Conservation (phyloP, 2,329 filamentous ascomycete species). For the Ascomycota sp. region DNA sequence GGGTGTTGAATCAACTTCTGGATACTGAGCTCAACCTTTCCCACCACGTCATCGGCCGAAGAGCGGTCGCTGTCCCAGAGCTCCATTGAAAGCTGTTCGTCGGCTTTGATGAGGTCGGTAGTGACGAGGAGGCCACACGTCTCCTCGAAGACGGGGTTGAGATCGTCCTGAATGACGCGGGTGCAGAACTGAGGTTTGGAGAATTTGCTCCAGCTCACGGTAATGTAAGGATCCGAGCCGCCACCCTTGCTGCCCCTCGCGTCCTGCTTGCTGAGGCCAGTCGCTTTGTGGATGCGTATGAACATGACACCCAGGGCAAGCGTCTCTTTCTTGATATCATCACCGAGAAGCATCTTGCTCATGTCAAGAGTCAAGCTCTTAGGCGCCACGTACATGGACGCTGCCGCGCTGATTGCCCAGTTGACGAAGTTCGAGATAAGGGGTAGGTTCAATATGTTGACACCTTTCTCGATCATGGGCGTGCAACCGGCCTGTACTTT, state of each 20-base stretch:
- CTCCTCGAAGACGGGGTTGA: slow-evolving; percentile 50
- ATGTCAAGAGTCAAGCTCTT: slow-evolving; percentile 53
- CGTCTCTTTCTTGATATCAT: slow-evolving; percentile 61
- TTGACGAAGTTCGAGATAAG: slow-evolving; percentile 56
- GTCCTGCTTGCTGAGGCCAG: slow-evolving; percentile 51
- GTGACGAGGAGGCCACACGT: slow-evolving; percentile 47
- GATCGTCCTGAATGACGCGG: slow-evolving; percentile 39
- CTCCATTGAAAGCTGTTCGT: slow-evolving; percentile 45
- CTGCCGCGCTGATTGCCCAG: slow-evolving; percentile 47
- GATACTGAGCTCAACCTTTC: slow-evolving; percentile 81
- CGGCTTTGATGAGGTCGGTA: slow-evolving; percentile 47
- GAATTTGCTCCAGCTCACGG: slow-evolving; percentile 57
- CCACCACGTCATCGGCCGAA: slow-evolving; percentile 82
- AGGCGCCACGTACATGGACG: slow-evolving; percentile 54
- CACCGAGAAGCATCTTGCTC: slow-evolving; percentile 55
- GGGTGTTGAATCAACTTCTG: slow-evolving; percentile 86
- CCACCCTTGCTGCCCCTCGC: slow-evolving; percentile 35
- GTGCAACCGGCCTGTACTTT: slow-evolving; percentile 49
- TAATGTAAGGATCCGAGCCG: slow-evolving; percentile 47
- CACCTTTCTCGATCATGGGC: slow-evolving; percentile 42
- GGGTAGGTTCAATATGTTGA: slow-evolving; percentile 56
- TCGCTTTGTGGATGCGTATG: slow-evolving; percentile 41
- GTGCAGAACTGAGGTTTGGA: slow-evolving; percentile 40
- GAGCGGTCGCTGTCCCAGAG: slow-evolving; percentile 73
- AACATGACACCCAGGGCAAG: slow-evolving; percentile 39